A percentile compares a stretch with the other conserved stretches of the same genome.
Evolutionary conservation across 2,329 filamentous ascomycete genomes (phyloP).

Genomic region (Macroventuria anomochaeta): DNA sequence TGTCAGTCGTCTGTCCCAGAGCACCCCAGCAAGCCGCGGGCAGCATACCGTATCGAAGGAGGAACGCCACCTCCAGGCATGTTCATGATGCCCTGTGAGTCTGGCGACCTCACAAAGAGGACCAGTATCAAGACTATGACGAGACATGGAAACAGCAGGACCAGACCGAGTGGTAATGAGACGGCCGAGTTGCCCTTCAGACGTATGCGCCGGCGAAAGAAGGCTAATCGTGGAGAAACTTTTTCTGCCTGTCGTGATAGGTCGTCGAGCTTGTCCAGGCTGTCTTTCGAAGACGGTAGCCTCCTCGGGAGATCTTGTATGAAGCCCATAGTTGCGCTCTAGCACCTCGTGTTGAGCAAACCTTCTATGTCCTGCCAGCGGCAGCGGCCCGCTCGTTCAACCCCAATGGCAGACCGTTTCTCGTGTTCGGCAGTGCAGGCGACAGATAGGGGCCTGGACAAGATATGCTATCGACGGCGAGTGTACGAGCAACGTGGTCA

Average conservation of each 20-base stretch:
- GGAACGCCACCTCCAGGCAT: slow-evolving; percentile 87
- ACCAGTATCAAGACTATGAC: slow-evolving; percentile 90
- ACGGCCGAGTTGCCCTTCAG: slow-evolving; percentile 90
- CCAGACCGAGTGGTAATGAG: slow-evolving; percentile 89
- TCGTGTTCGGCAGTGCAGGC: slow-evolving; percentile 3
- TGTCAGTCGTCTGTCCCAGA: slow-evolving; percentile 21
- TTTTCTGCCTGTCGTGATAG: slow-evolving; percentile 52
- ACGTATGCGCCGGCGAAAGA: slow-evolving; percentile 85
- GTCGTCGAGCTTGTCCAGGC: slow-evolving; percentile 53
- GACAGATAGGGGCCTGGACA: slow-evolving; percentile 12
- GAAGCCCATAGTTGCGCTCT: slow-evolving; percentile 22
- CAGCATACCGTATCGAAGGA: slow-evolving; percentile 81
- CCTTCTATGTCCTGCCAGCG: slow-evolving; percentile 17
- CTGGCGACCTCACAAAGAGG: slow-evolving; percentile 87
- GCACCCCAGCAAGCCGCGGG: background rate
- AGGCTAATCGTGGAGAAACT: slow-evolving; percentile 67
- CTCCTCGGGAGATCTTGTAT: slow-evolving; percentile 51
- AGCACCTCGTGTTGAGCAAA: slow-evolving; percentile 17
- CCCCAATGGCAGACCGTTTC: slow-evolving; percentile 21
- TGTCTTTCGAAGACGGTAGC: slow-evolving; percentile 52
- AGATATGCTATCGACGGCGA: background rate
- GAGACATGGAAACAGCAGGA: slow-evolving; percentile 89
- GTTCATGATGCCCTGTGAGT: slow-evolving; percentile 79
- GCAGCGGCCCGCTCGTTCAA: slow-evolving; percentile 23
- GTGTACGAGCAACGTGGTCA: slow-evolving; percentile 27